Conservation (phyloP, 2,329 filamentous ascomycete genomes). For the Ploettnerulaceae sp. region DNA sequence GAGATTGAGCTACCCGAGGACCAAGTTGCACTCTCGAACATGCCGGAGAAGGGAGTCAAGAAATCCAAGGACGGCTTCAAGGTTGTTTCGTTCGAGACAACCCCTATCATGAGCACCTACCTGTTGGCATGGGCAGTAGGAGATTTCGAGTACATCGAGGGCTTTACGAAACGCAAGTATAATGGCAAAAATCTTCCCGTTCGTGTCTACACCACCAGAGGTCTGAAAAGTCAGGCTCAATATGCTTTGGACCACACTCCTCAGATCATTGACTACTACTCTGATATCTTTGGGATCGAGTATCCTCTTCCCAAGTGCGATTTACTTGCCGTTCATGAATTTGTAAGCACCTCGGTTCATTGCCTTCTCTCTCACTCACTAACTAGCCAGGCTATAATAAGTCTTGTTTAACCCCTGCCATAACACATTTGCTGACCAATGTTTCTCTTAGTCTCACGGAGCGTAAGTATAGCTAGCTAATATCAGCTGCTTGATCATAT, state of each 20-base stretch:
- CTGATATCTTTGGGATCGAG: conserved; percentile 87
- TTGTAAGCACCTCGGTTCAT: conserved; percentile 48
- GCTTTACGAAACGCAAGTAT: conserved; percentile 83
- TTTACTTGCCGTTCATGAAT: conserved; percentile 86
- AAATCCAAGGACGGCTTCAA: conserved; percentile 60
- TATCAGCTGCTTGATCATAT: not conserved
- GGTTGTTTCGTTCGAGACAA: conserved; percentile 72
- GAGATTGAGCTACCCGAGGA: conserved; percentile 86
- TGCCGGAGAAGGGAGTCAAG: conserved; percentile 74
- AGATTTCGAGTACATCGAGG: conserved; percentile 95
- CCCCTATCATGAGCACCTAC: conserved; percentile 88
- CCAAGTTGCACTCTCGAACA: conserved; percentile 88
- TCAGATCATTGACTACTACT: conserved; percentile 94
- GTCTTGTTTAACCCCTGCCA: not conserved
- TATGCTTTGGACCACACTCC: conserved; percentile 89
- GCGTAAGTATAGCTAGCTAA: conserved; percentile 53
- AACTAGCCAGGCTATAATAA: conserved; percentile 9
- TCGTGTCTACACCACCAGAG: conserved; percentile 90
- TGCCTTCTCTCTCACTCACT: not conserved
- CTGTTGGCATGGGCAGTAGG: conserved; percentile 91
- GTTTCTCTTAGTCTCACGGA: conserved; percentile 48
- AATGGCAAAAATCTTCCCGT: conserved; percentile 88
- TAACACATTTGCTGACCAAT: conserved; percentile 36
- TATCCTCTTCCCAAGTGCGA: conserved; percentile 92
- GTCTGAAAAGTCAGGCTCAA: conserved; percentile 86